Base-by-base conservation (phyloP, 768 basidiomycete genomes). In the Phylloporus rhodoxanthus region DNA sequence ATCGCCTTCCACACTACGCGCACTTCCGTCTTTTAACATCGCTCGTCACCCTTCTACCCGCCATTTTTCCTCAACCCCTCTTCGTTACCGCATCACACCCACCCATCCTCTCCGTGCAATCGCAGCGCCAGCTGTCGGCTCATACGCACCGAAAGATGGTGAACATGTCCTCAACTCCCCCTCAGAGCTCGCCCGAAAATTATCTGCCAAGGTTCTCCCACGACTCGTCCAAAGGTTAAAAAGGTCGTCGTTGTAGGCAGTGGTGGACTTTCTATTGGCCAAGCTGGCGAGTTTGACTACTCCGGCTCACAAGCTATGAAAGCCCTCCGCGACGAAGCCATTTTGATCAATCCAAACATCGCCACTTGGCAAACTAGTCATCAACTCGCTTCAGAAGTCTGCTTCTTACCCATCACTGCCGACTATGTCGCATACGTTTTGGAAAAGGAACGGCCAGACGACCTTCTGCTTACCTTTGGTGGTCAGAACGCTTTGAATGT, bases 291-390 rank as follows among this genome's bases (percentile, higher is more conserved):
- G 72, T 99, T 99, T 69, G 96, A 99, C 68, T 99, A 99, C 68
- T 97, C 95, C 17, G 96, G 96, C 40, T 97, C 95, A 6, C 96
- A 99, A 70, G 96, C 96, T 9, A 82, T 99, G 70, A 98, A 99
- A 68, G 96, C 96, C 14, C 83, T 99, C 45, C 82, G 85, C 58
- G 96, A 99, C 69, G 91, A 88, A 48, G 90, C 92, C 28, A 84
- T 99, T 55, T 84, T 99, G 55, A 91, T 99, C 68, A 99, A 98
- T 69, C 96, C 96, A 41, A 98, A 99, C 66, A 97, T 98, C 56
- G 95, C 96, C 38, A 98, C 96, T 26, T 97, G 95, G 87, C 96
- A 99, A 71, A 98, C 96, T 1, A 97, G 94, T 8, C 96, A 99
- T 66, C 85, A 97, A 67, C 77, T 99, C 55, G 96, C 96, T 25